These are phyloP conservation scores for Coemansia sp. DNA, from an alignment of 192 early-diverging fungal genomes.

Conservation along the genomic window DNA sequence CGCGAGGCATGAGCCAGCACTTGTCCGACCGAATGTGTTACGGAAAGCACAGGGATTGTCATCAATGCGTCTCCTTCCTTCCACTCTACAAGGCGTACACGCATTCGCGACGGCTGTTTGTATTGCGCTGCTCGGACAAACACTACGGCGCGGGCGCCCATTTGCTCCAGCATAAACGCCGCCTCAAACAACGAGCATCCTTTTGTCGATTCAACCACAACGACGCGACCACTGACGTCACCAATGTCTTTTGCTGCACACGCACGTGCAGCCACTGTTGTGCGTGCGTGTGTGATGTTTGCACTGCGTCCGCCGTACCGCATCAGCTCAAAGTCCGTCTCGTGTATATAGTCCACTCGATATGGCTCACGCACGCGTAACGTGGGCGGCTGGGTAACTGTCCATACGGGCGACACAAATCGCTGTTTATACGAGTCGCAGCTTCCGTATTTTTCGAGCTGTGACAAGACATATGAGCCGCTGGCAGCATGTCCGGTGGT, in stretches of 20 bases:
- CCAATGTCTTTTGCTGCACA: conserved; percentile 44
- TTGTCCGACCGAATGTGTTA: conserved; percentile 59
- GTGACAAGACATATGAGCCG: conserved; percentile 38
- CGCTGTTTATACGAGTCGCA: conserved; percentile 46
- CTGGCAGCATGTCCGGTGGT: conserved; percentile 43
- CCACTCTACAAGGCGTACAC: conserved; percentile 62
- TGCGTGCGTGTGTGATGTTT: conserved; percentile 37
- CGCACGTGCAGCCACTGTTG: conserved; percentile 54
- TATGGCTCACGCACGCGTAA: conserved; percentile 17
- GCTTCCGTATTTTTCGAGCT: conserved; percentile 23
- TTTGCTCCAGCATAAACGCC: conserved; percentile 60
- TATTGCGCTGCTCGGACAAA: conserved; percentile 56
- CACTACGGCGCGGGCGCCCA: conserved; percentile 61
- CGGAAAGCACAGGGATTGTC: conserved; percentile 61
- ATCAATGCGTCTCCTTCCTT: conserved; percentile 66
- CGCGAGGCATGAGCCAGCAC: conserved; percentile 39
- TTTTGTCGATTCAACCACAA: conserved; percentile 43
- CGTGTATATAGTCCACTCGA: conserved; percentile 29
- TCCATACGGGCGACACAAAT: conserved; percentile 51
- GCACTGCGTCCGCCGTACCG: conserved; percentile 62
- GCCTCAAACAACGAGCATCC: conserved; percentile 58
- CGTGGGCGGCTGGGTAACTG: conserved; percentile 12
- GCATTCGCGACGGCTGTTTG: conserved; percentile 52
- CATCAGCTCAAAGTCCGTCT: conserved; percentile 53
- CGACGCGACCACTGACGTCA: conserved; percentile 56